Conservation (phyloP, 2,329 filamentous ascomycete species). For the Nothophoma quercina region DNA sequence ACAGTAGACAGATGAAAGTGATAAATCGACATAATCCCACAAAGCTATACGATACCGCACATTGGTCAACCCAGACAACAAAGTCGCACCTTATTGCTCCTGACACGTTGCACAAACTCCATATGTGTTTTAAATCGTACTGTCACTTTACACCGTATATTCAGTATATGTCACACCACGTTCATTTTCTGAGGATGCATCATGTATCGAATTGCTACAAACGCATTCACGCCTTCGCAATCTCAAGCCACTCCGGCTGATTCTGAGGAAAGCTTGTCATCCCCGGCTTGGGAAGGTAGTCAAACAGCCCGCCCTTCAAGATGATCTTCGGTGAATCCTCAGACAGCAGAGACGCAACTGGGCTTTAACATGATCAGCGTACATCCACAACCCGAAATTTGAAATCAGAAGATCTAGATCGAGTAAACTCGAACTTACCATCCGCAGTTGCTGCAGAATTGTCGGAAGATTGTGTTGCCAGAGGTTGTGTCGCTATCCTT, state of each 20-base stretch:
- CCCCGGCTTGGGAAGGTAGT: constrained; percentile 24
- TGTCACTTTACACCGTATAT: no score
- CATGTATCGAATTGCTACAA: no score
- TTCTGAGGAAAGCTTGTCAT: constrained; percentile 29
- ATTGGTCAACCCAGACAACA: no score
- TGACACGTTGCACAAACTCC: no score
- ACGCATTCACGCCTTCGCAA: constrained; percentile 24
- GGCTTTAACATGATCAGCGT: no score
- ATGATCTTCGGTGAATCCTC: constrained; percentile 27
- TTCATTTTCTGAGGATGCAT: no score
- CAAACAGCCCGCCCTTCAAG: constrained; percentile 40
- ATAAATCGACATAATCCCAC: no score
- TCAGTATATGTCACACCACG: no score
- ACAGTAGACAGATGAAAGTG: no score
- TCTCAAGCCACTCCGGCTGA: constrained; percentile 34
- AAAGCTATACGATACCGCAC: no score
- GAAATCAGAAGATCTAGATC: background rate
- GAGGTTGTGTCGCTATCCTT: constrained; percentile 36
- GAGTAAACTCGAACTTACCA: constrained; percentile 23
- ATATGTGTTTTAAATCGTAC: no score
- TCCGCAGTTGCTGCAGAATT: constrained; percentile 44
- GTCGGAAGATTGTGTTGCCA: constrained; percentile 35
- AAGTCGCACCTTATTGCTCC: no score
- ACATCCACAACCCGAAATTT: background rate
- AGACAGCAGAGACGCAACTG: constrained; percentile 26